Evolutionary conservation across 768 basidiomycete species (phyloP), one percentile per base, ranked within the genome.

Genomic region (Tephrocybe sp.): DNA sequence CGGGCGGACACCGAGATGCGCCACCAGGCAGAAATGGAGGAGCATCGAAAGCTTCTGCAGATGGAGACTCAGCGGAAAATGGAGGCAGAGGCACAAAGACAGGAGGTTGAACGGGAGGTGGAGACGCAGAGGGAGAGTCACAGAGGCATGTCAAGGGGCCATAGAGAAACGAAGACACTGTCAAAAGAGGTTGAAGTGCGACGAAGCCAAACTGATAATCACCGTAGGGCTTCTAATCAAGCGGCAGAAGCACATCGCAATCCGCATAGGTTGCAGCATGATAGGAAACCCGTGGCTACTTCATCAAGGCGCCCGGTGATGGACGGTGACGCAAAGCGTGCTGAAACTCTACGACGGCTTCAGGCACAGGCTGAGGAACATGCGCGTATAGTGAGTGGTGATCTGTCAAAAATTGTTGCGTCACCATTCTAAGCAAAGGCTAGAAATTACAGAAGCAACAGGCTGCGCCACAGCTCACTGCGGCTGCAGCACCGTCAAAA

Each of bases 301-400:
- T 12, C 36, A 5, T 13, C 36, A 6, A 44, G 49, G 35, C 49
- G 32, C 26, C 19, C 45, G 1, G 19, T 40, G 34, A 26, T 53
- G n/a, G 54, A 48, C 30, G 40, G 38, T 23, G 48, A 42, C 8
- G 60, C 57, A 38, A 63, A 62, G 52, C 57, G 60, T 5, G 59
- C 58, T 10, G 61, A 63, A 39, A 60, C 58, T 14, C 26, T 62
- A 20, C 53, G 55, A 19, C 64, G 64, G 30, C 55, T 63, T 7
- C 55, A 60, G 26, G 60, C 45, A 20, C 62, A 65, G 48, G 64
- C 62, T 19, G 61, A 63, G 45, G 61, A 62, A 44, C 57, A 60
- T 26, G 50, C 54, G 11, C 58, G 60, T 43, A 40, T 45, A 55
- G 64, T 61, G 10, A 45, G 58, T 42, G 26, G 43, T n/a, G 31